phyloP scores from a whole-genome alignment of 257 asterid genomes.

The Nemophila menziesii region DNA sequence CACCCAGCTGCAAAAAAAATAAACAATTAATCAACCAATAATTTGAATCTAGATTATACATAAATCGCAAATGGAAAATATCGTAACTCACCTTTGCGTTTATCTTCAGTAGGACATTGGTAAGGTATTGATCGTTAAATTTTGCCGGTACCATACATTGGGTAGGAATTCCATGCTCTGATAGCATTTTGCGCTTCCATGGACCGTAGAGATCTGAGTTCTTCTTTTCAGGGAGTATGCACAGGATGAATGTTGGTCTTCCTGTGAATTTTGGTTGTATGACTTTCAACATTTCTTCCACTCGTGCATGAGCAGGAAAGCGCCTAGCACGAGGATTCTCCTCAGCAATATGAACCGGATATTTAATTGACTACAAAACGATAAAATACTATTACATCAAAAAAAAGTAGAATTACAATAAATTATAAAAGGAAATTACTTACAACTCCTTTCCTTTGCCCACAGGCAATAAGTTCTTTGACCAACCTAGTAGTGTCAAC shows the following conservation, averaged over 20 bases:
- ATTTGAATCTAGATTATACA: neutral
- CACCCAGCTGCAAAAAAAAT: conserved; percentile 65
- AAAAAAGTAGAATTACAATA: neutral
- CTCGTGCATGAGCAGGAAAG: conserved; percentile 36
- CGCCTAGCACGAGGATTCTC: conserved; percentile 36
- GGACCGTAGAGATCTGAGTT: conserved; percentile 69
- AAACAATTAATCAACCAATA: neutral
- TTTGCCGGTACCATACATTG: conserved; percentile 58
- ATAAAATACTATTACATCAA: neutral
- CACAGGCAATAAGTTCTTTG: conserved; percentile 27
- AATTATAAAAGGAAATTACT: conserved; percentile 8
- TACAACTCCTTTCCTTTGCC: conserved; percentile 58
- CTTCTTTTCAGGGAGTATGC: conserved; percentile 55
- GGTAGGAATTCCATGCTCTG: conserved; percentile 44
- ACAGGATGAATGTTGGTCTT: conserved; percentile 42
- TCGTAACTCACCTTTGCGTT: conserved; percentile 50
- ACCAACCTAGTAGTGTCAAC: conserved; percentile 21
- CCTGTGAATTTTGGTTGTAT: conserved; percentile 31
- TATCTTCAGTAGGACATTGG: conserved; percentile 56
- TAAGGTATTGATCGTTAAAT: conserved; percentile 60
- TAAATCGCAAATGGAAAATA: neutral
- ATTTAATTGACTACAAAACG: conserved; percentile 17
- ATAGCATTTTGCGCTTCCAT: conserved; percentile 53
- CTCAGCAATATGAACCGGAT: conserved; percentile 19
- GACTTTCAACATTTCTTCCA: conserved; percentile 37